These are phyloP conservation scores for Tylopilus balloui DNA, from an alignment of 768 basidiomycete species.

Conservation along the genomic window DNA sequence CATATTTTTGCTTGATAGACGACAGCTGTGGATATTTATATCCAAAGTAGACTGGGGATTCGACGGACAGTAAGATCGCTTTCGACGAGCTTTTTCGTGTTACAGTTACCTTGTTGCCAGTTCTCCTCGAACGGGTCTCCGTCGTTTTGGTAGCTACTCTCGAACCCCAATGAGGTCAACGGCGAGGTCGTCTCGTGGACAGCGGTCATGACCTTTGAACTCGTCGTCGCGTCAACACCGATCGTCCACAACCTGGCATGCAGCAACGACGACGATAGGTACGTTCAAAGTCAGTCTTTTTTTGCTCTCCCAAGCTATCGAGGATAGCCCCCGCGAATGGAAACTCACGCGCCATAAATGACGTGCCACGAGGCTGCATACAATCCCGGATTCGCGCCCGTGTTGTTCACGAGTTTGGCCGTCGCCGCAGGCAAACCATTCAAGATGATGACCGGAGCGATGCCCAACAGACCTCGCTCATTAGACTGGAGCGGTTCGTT, in stretches of 20 bases:
- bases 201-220: constrained; percentile 1
- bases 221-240: neutral
- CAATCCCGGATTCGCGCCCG: constrained; percentile 17
- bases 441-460: neutral
- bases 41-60: constrained; percentile 17
- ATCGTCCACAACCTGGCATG: constrained; percentile 15
- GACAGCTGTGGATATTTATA: constrained; percentile 16
- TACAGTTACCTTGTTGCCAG: constrained; percentile 16
- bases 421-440: constrained; percentile 8
- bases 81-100: too few relatives aligned
- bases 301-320: too few relatives aligned
- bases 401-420: constrained; percentile 2
- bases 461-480: neutral
- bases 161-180: constrained; percentile 14
- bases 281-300: too few relatives aligned
- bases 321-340: too few relatives aligned
- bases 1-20: constrained; percentile 22
- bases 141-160: constrained; percentile 24
- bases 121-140: constrained; percentile 15
- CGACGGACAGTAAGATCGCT: neutral
- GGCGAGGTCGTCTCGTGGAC: constrained; percentile 10
- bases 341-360: constrained; percentile 13
- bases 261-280: neutral
- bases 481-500: constrained; percentile 2
- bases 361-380: constrained; percentile 16